A percentile compares a stretch with the other conserved stretches of the same genome.
Conservation (phyloP, 192 early-diverging fungal genomes). For the Linnemannia schmuckeri region DNA sequence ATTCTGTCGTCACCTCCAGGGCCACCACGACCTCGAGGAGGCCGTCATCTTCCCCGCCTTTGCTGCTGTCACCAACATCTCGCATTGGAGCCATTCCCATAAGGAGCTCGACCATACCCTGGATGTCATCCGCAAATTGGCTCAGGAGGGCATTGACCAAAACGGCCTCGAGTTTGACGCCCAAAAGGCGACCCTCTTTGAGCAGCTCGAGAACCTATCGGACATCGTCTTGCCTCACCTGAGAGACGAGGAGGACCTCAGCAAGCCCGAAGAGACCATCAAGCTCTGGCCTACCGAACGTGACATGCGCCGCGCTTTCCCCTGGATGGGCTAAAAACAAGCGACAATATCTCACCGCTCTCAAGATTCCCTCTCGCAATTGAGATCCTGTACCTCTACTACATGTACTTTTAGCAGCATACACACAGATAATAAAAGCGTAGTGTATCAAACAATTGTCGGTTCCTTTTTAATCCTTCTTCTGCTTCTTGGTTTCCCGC, state of each 20-base stretch:
- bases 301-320: conserved; percentile 42
- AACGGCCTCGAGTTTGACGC: conserved; percentile 27
- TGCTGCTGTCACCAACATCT: conserved; percentile 43
- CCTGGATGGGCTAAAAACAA: conserved; percentile 35
- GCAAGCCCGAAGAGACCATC: conserved; percentile 28
- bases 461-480: conserved; percentile 4
- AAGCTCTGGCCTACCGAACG: conserved; percentile 52
- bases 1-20: conserved; percentile 47
- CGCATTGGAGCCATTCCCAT: conserved; percentile 52
- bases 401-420: background rate
- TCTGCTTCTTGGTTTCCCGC: conserved; percentile 4
- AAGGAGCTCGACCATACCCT: conserved; percentile 34
- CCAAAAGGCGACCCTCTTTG: conserved; percentile 21
- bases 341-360: background rate
- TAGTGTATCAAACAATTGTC: background rate
- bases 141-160: conserved; percentile 44
- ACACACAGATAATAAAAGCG: background rate
- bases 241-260: conserved; percentile 41
- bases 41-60: conserved; percentile 43
- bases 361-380: background rate
- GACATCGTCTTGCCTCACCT: conserved; percentile 54
- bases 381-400: conserved; percentile 1
- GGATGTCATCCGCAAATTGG: conserved; percentile 38
- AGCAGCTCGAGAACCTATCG: conserved; percentile 39
- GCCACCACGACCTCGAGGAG: conserved; percentile 53